Evolutionary conservation across 148 eudicot genomes (phyloP).

Genomic region (Camellia japonica): DNA sequence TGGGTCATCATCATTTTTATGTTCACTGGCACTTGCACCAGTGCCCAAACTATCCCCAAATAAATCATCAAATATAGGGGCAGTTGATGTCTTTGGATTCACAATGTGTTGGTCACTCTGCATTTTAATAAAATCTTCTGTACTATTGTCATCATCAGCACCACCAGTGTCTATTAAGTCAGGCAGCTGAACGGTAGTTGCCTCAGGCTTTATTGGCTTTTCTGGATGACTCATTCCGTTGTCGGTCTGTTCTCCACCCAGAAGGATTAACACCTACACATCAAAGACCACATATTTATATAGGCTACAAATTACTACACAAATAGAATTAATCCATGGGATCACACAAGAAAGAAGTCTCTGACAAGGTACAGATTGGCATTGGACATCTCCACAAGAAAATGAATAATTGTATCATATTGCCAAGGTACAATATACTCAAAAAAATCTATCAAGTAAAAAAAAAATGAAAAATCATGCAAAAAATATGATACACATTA

Average conservation of each 20-base stretch:
- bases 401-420: neutral
- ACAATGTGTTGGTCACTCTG: constrained; percentile 36
- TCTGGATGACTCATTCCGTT: constrained; percentile 34
- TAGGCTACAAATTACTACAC: neutral
- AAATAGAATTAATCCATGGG: neutral
- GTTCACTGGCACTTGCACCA: constrained; percentile 40
- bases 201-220: constrained; percentile 38
- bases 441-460: neutral
- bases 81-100: constrained; percentile 28
- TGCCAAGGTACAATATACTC: neutral
- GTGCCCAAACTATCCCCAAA: constrained; percentile 52
- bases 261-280: constrained; percentile 71
- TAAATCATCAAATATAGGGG: constrained; percentile 69
- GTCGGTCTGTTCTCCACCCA: constrained; percentile 54
- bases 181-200: constrained; percentile 58
- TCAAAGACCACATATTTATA: constrained; percentile 16
- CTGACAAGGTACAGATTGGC: neutral
- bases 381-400: neutral
- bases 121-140: constrained; percentile 33
- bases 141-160: constrained; percentile 48
- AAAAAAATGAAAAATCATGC: too few relatives aligned
- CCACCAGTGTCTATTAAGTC: constrained; percentile 81
- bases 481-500: neutral
- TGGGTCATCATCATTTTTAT: constrained; percentile 62
- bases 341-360: neutral